Evolutionary conservation across 768 basidiomycete species (phyloP).

Genomic region (Leccinum variicolor): DNA sequence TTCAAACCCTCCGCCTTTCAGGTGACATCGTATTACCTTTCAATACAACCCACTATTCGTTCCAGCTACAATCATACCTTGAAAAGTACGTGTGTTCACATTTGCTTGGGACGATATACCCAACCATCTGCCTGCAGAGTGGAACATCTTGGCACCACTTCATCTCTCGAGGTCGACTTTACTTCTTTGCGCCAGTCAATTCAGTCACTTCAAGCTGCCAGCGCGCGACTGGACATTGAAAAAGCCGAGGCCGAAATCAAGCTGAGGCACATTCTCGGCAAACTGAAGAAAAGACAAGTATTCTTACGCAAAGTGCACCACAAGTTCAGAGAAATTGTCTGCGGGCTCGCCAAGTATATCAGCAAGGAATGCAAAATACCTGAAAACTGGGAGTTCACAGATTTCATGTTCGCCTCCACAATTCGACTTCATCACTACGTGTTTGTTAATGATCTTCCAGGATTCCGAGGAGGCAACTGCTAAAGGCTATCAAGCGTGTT

Average conservation of each 20-base stretch:
- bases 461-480: slow-evolving; percentile 33
- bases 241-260: slow-evolving; percentile 51
- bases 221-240: slow-evolving; percentile 55
- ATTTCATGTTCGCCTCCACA: slow-evolving; percentile 12
- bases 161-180: slow-evolving; percentile 49
- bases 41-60: slow-evolving; percentile 74
- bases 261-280: slow-evolving; percentile 44
- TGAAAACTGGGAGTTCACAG: slow-evolving; percentile 1
- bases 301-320: slow-evolving; percentile 20
- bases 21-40: slow-evolving; percentile 67
- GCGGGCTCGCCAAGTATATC: slow-evolving; percentile 35
- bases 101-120: slow-evolving; percentile 24
- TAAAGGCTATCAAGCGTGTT: slow-evolving; percentile 58
- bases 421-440: neutral
- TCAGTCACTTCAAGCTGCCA: slow-evolving; percentile 45
- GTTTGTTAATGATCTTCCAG: slow-evolving; percentile 14
- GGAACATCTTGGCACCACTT: slow-evolving; percentile 19
- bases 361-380: slow-evolving; percentile 23
- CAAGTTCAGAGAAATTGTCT: slow-evolving; percentile 18
- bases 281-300: slow-evolving; percentile 27
- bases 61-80: slow-evolving; percentile 63
- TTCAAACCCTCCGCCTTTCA: slow-evolving; percentile 57
- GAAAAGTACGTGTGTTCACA: slow-evolving; percentile 41
- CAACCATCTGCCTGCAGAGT: slow-evolving; percentile 23
- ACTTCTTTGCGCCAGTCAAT: slow-evolving; percentile 46